These are phyloP conservation scores for Carex pumila DNA, from an alignment of 176 grass and related monocot species.

Conservation along the genomic window DNA sequence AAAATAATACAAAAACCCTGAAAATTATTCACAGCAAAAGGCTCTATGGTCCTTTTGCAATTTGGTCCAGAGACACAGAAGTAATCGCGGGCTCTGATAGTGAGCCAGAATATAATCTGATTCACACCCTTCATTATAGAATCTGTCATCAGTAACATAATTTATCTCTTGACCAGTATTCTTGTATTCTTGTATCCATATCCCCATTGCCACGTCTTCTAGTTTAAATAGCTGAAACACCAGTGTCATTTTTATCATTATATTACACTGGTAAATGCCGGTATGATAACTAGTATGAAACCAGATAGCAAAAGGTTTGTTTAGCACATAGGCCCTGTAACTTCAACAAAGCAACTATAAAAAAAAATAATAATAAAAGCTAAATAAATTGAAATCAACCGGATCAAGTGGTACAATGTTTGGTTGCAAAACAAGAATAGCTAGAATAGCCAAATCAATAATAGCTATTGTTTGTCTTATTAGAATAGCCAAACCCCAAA, in stretches of 20 bases:
- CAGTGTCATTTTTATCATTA: neutral
- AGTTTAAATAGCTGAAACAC: constrained; percentile 86
- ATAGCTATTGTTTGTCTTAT: too few relatives aligned
- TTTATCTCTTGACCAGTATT: constrained; percentile 55
- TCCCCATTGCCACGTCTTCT: constrained; percentile 89
- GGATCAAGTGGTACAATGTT: neutral
- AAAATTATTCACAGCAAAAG: constrained; percentile 58
- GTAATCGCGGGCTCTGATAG: constrained; percentile 76
- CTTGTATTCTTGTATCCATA: constrained; percentile 84
- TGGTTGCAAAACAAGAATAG: too few relatives aligned
- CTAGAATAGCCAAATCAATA: too few relatives aligned
- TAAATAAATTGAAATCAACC: neutral
- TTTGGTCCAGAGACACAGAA: constrained; percentile 85
- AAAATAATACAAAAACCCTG: neutral
- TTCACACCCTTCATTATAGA: constrained; percentile 77
- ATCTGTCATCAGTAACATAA: constrained; percentile 56
- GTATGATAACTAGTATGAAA: neutral
- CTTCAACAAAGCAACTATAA: neutral
- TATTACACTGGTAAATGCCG: neutral
- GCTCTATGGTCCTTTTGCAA: constrained; percentile 57
- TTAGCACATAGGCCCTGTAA: neutral
- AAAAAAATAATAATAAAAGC: neutral
- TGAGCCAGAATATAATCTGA: constrained; percentile 76
- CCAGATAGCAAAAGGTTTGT: neutral
- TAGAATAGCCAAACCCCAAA: too few relatives aligned